Conservation (phyloP, 257 asterid genomes). For the Verbascum thapsus region DNA sequence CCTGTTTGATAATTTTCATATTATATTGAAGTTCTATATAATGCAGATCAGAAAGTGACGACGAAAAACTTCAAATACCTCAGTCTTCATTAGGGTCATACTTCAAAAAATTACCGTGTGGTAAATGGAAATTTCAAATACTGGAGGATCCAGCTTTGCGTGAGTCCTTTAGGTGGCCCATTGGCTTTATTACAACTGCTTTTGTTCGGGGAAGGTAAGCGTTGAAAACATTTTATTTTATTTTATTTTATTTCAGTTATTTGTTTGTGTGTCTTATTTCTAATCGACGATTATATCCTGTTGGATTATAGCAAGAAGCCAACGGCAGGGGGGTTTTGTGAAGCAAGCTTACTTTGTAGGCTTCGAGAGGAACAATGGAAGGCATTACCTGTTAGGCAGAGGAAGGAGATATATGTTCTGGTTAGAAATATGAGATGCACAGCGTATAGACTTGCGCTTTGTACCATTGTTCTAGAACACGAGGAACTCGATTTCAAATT, state of each 20-base stretch:
- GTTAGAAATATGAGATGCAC: conserved; percentile 92
- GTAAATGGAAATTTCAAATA: conserved; percentile 63
- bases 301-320: conserved; percentile 73
- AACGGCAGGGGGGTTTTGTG: conserved; percentile 68
- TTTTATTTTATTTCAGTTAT: background rate
- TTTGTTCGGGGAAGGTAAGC: conserved; percentile 89
- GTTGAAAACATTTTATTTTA: background rate
- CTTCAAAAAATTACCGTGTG: conserved; percentile 54
- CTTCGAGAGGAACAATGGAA: conserved; percentile 81
- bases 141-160: conserved; percentile 47
- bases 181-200: conserved; percentile 85
- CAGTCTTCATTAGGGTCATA: conserved; percentile 50
- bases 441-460: conserved; percentile 83
- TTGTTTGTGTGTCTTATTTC: background rate
- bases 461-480: conserved; percentile 74
- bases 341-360: conserved; percentile 62
- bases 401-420: conserved; percentile 82
- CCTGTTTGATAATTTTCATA: too few species aligned
- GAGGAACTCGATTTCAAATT: conserved; percentile 59
- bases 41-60: conserved; percentile 52
- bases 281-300: conserved; percentile 19
- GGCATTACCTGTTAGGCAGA: conserved; percentile 40
- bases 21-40: conserved; percentile 21
- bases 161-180: conserved; percentile 61
- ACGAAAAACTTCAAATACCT: conserved; percentile 57